phyloP scores from a whole-genome alignment of 2,329 filamentous ascomycete genomes.

The Fusarium coicis region DNA sequence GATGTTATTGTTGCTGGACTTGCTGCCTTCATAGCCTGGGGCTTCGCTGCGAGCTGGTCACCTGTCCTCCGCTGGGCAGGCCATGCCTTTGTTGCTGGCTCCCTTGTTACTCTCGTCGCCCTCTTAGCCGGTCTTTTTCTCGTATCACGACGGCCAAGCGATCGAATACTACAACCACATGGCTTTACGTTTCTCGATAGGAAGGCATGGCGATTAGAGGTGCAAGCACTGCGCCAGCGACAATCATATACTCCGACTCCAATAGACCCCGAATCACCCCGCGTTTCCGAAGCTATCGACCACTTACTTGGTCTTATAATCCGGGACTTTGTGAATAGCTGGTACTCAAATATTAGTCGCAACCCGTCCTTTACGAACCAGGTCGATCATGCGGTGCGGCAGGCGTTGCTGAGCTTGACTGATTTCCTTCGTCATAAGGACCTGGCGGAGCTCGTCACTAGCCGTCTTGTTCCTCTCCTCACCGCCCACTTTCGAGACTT shows the following conservation, averaged over 20 bases:
- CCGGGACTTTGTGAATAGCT: slow-evolving; percentile 86
- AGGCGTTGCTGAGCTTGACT: slow-evolving; percentile 75
- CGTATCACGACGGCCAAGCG: slow-evolving; percentile 61
- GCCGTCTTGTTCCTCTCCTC: slow-evolving; percentile 85
- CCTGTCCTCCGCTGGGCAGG: slow-evolving; percentile 85
- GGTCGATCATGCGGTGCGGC: slow-evolving; percentile 82
- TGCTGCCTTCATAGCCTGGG: slow-evolving; percentile 86
- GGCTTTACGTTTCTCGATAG: slow-evolving; percentile 69
- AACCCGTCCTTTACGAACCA: slow-evolving; percentile 85
- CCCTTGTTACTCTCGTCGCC: slow-evolving; percentile 64
- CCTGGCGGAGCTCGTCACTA: slow-evolving; percentile 83
- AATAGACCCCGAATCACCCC: slow-evolving; percentile 79
- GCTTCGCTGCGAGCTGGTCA: slow-evolving; percentile 83
- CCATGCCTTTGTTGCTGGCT: slow-evolving; percentile 82
- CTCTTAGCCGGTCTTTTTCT: slow-evolving; percentile 67
- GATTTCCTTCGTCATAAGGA: slow-evolving; percentile 81
- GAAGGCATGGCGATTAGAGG: slow-evolving; percentile 76
- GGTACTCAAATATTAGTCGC: slow-evolving; percentile 88
- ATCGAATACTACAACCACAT: slow-evolving; percentile 55
- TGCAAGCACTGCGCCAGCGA: slow-evolving; percentile 71
- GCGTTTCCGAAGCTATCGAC: slow-evolving; percentile 84
- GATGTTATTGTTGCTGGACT: slow-evolving; percentile 75
- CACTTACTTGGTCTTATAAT: slow-evolving; percentile 79
- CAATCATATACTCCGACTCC: slow-evolving; percentile 74
- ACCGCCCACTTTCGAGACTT: slow-evolving; percentile 92